Base-by-base conservation (phyloP, 345 rosid genomes). In the Pistacia integerrima region DNA sequence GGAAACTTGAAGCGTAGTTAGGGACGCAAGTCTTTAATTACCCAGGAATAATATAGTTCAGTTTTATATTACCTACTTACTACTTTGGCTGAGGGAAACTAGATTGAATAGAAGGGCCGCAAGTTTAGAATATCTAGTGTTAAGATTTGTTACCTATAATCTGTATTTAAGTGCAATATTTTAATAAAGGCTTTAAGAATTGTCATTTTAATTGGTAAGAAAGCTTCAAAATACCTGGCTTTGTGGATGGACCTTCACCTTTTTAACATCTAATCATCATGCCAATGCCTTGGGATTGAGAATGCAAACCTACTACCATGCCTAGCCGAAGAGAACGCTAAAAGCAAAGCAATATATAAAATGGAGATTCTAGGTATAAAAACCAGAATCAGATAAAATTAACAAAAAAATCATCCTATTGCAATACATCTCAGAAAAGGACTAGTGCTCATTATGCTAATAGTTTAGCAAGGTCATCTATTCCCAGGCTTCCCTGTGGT, bases 381-480 rank as follows among this genome's bases (percentile, higher is more conserved):
- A 74, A 36, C 12, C 4, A n/a, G 5, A 63, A 62, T 74, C 62
- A 51, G 13, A 48, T 63, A 18, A 12, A 28, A 5, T 13, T 48
- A 18, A 49, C 28, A 36, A 64, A 69, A 63, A 12, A n/a, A n/a
- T 30, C 48, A 25, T 51, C 61, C 14, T 16, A 44, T 64, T 11
- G 64, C 70, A 64, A 67, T 59, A 72, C 54, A 83, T 20, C 72
- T 38, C n/a, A 62, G 11, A 41, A 48, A 44, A 22, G 18, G 36
- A 44, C 28, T 22, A n/a, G 18, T 1, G 44, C 22, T 8, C 8
- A 68, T 80, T 74, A 94, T 3, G 97, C 80, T 77, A 93, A 84
- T 60, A 93, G 76, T 84, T 93, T 90, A 68, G 98, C 98, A 68
- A 93, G 95, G 84, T 94, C 98, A 82, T 94, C 98, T 14, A 94